Conservation (phyloP, 108 stramenopile genomes). For the Pseudonitzschia multistriata region DNA sequence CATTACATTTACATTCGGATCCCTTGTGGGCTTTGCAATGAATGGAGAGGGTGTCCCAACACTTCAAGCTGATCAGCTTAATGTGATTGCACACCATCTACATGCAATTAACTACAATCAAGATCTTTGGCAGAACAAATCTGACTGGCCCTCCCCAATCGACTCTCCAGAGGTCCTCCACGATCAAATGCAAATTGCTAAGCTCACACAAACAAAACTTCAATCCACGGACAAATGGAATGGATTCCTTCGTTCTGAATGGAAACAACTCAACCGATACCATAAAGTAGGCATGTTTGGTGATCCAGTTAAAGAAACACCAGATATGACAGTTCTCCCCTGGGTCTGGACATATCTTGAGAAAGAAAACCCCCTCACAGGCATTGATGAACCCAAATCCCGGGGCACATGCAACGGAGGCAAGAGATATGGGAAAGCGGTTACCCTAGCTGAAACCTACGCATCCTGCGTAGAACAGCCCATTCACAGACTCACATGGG, state of each 20-base stretch:
- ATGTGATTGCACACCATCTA: slow-evolving; percentile 14
- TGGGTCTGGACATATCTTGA: slow-evolving; percentile 21
- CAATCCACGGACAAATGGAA: background rate
- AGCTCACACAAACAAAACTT: slow-evolving; percentile 8
- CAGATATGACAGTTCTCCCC: background rate
- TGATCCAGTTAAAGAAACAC: background rate
- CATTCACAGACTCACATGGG: slow-evolving; percentile 27
- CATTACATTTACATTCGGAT: background rate
- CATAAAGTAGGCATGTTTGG: background rate
- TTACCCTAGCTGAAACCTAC: slow-evolving; percentile 12
- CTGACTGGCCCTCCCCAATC: background rate
- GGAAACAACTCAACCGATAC: too few species aligned
- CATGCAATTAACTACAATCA: background rate
- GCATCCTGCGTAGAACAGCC: slow-evolving; percentile 36
- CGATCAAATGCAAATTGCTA: background rate
- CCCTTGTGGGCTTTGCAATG: background rate
- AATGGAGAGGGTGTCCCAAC: slow-evolving; percentile 14
- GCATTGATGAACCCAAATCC: background rate
- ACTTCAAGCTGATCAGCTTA: slow-evolving; percentile 1
- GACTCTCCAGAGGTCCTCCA: background rate
- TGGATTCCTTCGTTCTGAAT: too few species aligned
- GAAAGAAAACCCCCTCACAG: slow-evolving; percentile 8
- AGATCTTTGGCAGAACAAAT: background rate
- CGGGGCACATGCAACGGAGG: slow-evolving; percentile 19
- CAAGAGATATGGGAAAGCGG: slow-evolving; percentile 8